Percentiles rank a stretch among this genome's conserved stretches.
phyloP scores from a whole-genome alignment of 2,329 filamentous ascomycete genomes.

The Seiridium cupressi region DNA sequence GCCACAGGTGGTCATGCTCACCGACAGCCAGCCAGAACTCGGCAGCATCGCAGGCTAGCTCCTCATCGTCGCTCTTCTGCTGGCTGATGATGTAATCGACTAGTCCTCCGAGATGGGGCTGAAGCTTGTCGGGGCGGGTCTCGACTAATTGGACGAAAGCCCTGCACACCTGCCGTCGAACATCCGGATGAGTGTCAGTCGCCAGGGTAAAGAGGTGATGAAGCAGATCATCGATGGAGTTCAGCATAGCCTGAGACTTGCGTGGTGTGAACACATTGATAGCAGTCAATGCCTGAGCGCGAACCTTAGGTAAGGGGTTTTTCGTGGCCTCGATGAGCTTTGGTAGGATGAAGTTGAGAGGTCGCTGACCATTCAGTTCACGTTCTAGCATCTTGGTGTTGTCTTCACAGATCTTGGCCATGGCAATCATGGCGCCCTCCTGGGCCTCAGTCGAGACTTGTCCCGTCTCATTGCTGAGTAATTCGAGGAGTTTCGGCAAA shows the following conservation, averaged over 20 bases:
- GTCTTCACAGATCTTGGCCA: conserved; percentile 96
- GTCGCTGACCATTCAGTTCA: conserved; percentile 84
- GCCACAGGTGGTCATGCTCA: conserved; percentile 79
- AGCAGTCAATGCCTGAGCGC: conserved; percentile 74
- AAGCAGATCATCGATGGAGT: conserved; percentile 77
- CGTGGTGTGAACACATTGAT: conserved; percentile 91
- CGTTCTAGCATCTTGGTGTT: conserved; percentile 83
- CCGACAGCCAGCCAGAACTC: conserved; percentile 97
- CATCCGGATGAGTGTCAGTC: conserved; percentile 73
- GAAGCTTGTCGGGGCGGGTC: conserved; percentile 82
- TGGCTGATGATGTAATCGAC: conserved; percentile 93
- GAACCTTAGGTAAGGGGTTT: conserved; percentile 73
- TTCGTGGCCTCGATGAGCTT: conserved; percentile 86
- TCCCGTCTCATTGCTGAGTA: conserved; percentile 72
- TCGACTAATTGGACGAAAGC: conserved; percentile 92
- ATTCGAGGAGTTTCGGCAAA: conserved; percentile 75
- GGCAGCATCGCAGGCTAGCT: conserved; percentile 88
- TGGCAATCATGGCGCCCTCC: conserved; percentile 89
- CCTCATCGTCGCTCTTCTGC: conserved; percentile 83
- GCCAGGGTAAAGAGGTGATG: conserved; percentile 81
- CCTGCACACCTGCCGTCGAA: conserved; percentile 89
- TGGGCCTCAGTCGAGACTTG: conserved; percentile 70
- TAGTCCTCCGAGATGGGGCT: conserved; percentile 81
- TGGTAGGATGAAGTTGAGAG: conserved; percentile 83
- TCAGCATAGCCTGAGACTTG: conserved; percentile 77